phyloP scores from a whole-genome alignment of 352 stramenopile genomes.

The Pythium phragmitis region DNA sequence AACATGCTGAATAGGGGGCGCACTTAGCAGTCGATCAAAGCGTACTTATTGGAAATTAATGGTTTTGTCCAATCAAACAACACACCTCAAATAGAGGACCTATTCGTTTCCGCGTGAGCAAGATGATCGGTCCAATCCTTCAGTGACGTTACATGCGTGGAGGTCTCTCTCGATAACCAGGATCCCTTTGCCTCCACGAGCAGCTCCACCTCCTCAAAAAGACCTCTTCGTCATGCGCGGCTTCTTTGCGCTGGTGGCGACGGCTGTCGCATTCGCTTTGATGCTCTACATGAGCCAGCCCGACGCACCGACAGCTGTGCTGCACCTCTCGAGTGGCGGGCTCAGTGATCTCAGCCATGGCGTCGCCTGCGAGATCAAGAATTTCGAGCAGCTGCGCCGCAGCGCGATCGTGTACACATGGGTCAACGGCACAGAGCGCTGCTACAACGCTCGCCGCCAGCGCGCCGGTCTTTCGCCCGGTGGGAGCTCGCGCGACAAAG shows the following conservation, averaged over 20 bases:
- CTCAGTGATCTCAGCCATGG: slow-evolving; percentile 36
- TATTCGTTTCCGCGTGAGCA: slow-evolving; percentile 1
- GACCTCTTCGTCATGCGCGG: slow-evolving; percentile 34
- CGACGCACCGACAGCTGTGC: slow-evolving; percentile 47
- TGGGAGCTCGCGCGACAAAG: slow-evolving; percentile 73
- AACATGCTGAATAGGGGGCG: slow-evolving; percentile 2
- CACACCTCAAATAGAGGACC: slow-evolving; percentile 2
- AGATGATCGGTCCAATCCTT: not conserved
- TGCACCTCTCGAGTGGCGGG: slow-evolving; percentile 48
- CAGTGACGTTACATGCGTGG: not conserved
- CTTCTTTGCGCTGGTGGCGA: slow-evolving; percentile 50
- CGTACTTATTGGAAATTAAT: slow-evolving; percentile 1
- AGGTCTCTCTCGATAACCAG: not conserved
- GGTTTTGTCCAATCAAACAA: not conserved
- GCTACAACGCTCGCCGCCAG: slow-evolving; percentile 68
- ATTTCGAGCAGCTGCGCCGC: slow-evolving; percentile 59
- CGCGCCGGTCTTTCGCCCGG: slow-evolving; percentile 50
- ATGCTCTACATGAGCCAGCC: slow-evolving; percentile 52
- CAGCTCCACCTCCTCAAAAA: not conserved
- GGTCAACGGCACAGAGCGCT: slow-evolving; percentile 80
- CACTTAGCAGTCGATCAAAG: slow-evolving; percentile 6
- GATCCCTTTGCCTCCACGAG: not conserved
- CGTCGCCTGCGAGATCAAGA: slow-evolving; percentile 56
- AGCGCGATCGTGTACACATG: slow-evolving; percentile 84
- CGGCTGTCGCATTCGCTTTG: slow-evolving; percentile 40